Conservation (phyloP, 257 asterid species). For the Paulownia fortunei region DNA sequence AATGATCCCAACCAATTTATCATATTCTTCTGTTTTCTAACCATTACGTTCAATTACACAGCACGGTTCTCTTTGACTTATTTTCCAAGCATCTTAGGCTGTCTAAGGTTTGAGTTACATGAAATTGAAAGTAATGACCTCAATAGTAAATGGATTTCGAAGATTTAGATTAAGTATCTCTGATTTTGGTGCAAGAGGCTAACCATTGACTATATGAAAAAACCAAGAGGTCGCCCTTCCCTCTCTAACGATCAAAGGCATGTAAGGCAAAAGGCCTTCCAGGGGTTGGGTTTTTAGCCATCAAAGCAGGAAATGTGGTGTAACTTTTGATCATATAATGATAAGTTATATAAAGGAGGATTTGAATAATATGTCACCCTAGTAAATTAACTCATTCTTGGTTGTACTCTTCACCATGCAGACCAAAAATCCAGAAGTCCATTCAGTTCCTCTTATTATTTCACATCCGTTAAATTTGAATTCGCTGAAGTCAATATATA, state of each 20-base stretch:
- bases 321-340: background rate
- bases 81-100: background rate
- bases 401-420: background rate
- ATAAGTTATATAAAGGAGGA: background rate
- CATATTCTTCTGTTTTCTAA: slow-evolving; percentile 11
- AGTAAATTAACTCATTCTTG: background rate
- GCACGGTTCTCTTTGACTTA: background rate
- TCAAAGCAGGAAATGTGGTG: slow-evolving; percentile 2
- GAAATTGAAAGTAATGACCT: background rate
- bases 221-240: background rate
- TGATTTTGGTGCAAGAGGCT: background rate
- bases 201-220: background rate
- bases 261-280: background rate
- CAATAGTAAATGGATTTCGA: background rate
- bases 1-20: slow-evolving; percentile 21
- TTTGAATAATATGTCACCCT: slow-evolving; percentile 4
- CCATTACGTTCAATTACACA: slow-evolving; percentile 1
- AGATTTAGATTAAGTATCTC: background rate
- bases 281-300: slow-evolving; percentile 4
- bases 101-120: background rate
- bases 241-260: background rate
- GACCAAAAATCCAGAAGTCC: background rate
- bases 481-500: background rate
- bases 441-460: background rate
- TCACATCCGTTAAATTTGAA: slow-evolving; percentile 3